Base-by-base conservation (phyloP, 148 eudicot genomes). In the Silene latifolia region DNA sequence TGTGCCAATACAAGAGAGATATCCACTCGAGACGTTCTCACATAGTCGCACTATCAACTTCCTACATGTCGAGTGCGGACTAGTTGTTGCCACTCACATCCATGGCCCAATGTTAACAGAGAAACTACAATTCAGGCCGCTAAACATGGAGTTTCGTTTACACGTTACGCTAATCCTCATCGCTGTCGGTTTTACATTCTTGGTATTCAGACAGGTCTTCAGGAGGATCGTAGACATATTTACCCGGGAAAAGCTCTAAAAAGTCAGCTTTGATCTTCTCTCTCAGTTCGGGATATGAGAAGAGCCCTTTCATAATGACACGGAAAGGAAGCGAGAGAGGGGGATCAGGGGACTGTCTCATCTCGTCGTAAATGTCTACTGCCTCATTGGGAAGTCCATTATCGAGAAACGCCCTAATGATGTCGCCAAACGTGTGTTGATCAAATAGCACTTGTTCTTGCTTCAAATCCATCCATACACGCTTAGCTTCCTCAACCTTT, bases 381-480 rank as follows among this genome's bases (percentile, higher is more conserved):
- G 98, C 99, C 74, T 89, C 91, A 14, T 77, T 54, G 0, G 92
- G 97, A 73, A 88, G 74, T 61, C 89, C 98, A 65, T 82, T 76
- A 79, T 96, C 99, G 42, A 89, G 76, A 61, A 90, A 96, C 5
- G 90, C 92, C 86, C 99, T 88, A 6, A 92, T 63, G 39, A 96
- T 85, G 83, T 92, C 98, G 15, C 99, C 99, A 68, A 96, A 96
- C 0, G 99, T 92, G 78, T 92, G 99, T 80, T 92, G 98, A 81
- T 92, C 99, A 56, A 92, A 90, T 68, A 88, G 75, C 63, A 95
- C 96, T 72, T 75, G 85, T 81, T 95, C 99, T 21, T 73, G 77
- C 82, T 86, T 90, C 29, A 96, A 73, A 83, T 96, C 97, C 14
- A 51, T 82, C 99, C 99, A 96, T 5, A 96, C 92, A 56, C 4